Percentiles rank a stretch among this genome's conserved stretches.
phyloP scores from a whole-genome alignment of 306 rosid species.

The Glycine tomentella region DNA sequence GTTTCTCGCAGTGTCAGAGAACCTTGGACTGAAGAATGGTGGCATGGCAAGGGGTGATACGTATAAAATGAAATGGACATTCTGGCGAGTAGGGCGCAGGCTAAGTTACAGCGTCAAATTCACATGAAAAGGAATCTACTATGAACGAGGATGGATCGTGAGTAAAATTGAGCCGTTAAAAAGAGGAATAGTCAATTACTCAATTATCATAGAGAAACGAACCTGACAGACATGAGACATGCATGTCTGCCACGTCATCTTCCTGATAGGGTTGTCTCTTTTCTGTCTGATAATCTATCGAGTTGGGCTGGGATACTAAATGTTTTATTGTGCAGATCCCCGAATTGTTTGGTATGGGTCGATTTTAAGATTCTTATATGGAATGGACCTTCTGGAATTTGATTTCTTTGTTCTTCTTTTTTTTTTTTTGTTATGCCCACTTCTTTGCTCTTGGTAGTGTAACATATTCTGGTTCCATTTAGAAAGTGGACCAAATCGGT shows the following conservation, averaged over 20 bases:
- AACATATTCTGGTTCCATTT: too few relatives aligned
- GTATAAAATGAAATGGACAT: too few relatives aligned
- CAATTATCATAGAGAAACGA: conserved; percentile 48
- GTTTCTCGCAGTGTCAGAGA: conserved; percentile 17
- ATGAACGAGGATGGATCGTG: conserved; percentile 40
- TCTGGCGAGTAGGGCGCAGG: not conserved
- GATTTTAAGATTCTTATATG: too few relatives aligned
- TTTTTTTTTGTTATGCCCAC: too few relatives aligned
- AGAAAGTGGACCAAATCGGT: too few relatives aligned
- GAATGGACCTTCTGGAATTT: too few relatives aligned
- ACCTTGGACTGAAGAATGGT: not conserved
- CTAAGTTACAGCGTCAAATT: not conserved
- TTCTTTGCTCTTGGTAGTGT: too few relatives aligned
- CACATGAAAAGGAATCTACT: conserved; percentile 44
- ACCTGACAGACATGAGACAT: conserved; percentile 46
- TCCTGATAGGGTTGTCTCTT: not conserved
- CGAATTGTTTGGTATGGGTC: too few relatives aligned
- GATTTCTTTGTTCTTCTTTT: too few relatives aligned
- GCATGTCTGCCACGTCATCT: conserved; percentile 61
- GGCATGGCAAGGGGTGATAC: not conserved
- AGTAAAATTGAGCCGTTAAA: conserved; percentile 34
- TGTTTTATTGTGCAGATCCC: too few relatives aligned
- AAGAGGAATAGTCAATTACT: conserved; percentile 2
- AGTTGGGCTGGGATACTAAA: too few relatives aligned
- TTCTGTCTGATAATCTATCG: too few relatives aligned